A percentile compares a stretch with the other conserved stretches of the same genome.
These are phyloP conservation scores for Aspergillus novoparasiticus DNA, from an alignment of 2,329 filamentous ascomycete species.

Conservation along the genomic window DNA sequence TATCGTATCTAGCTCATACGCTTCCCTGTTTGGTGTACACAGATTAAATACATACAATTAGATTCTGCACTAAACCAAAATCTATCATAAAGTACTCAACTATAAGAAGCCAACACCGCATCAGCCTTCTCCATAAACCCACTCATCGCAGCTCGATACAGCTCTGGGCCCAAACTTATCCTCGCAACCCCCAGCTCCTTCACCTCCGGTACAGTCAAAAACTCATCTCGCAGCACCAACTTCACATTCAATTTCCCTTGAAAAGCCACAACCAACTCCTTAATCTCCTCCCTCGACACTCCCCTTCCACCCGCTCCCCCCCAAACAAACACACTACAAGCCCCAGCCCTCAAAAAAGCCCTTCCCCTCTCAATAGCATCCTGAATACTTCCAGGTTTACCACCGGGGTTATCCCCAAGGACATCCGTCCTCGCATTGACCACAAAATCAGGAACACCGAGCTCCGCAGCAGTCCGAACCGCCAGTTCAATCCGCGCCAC, in stretches of 20 bases:
- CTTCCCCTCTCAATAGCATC: conserved; percentile 58
- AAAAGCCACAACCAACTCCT: conserved; percentile 51
- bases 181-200: conserved; percentile 56
- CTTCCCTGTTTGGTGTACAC: neutral
- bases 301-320: conserved; percentile 50
- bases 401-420: conserved; percentile 29
- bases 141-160: conserved; percentile 48
- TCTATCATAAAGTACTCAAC: neutral
- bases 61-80: neutral
- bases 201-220: conserved; percentile 49
- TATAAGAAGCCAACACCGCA: conserved; percentile 15
- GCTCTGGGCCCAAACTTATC: conserved; percentile 57
- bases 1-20: neutral
- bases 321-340: conserved; percentile 64
- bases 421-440: conserved; percentile 62
- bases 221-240: conserved; percentile 40
- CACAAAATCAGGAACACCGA: conserved; percentile 58
- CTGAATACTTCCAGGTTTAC: conserved; percentile 38
- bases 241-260: conserved; percentile 55
- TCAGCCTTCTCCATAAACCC: conserved; percentile 35
- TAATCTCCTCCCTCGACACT: conserved; percentile 51
- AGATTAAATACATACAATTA: neutral
- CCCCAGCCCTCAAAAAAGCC: conserved; percentile 61
- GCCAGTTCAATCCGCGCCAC: conserved; percentile 47
- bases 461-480: conserved; percentile 39